Evolutionary conservation across 2,329 filamentous ascomycete species (phyloP), one percentile per base, ranked within the genome.

Genomic region (Microdochium nivale): DNA sequence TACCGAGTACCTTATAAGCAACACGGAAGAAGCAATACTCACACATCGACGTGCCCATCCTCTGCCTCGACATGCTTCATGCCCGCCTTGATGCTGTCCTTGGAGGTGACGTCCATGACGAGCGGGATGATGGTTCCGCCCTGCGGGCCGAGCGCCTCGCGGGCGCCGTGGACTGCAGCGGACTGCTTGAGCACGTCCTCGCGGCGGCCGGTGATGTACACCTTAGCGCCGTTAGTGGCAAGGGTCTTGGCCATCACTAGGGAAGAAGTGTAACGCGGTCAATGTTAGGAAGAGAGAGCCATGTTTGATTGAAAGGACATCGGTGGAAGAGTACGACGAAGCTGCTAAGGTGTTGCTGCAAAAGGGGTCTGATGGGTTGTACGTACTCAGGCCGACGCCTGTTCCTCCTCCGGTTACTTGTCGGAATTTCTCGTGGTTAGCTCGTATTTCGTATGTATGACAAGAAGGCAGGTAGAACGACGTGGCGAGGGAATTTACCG

Each of bases 41-140:
- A 64, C 47, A 81, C 60, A 52, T 81, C 75, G 27, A 81, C 74
- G 3, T 73, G 70, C 1, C 71, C 67, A 57, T 81, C 78, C 53
- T 74, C 73, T 52, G 74, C 72, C 59, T 72, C 67, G 54, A 80
- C 69, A 60, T 79, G 72, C 55, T 75, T 70, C 49, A 73, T 74
- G 9, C 78, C 63, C 10, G 64, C 65, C 54, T 70, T 66, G 23
- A 76, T 67, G 44, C 77, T 76, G 10, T 75, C 67, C 56, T 80
- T 80, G 19, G 70, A 70, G 55, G 72, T 75, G 35, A 78, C 70
- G 56, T 80, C 76, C 53, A 72, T 63, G 9, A 52, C 54, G 30
- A 65, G 67, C 59, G 73, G 66, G 19, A 77, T 65, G 43, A 78
- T 74, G 52, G 69, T 67, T 9, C 78, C 77, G 2, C 73, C 68